Base-by-base conservation (phyloP, 177 flowering plant genomes). In the Vitis hybrid region DNA sequence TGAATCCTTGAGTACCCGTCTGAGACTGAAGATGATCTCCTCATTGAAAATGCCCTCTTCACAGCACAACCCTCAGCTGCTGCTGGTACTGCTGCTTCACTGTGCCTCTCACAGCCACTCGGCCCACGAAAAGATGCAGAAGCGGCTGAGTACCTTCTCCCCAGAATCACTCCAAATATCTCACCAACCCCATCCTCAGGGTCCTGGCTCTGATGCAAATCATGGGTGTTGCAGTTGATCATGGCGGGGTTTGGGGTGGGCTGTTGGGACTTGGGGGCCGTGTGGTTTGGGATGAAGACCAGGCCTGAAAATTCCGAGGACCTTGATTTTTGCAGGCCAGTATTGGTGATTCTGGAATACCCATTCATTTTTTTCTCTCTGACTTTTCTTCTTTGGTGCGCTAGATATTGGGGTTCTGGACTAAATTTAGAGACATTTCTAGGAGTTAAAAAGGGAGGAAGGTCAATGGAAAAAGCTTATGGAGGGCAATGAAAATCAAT, bases 281-380 rank as follows among this genome's bases (percentile, higher is more conserved):
- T 62, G 52, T 17, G 73, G 32, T 30, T 15, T 70, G 14, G 46
- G 11, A n/a, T 18, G 19, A 64, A 50, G 17, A 65, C 32, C 2
- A 49, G 56, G 60, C 64, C 70, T 9, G 51, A 52, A 52, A 64
- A 72, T 12, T 72, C 75, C 6, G 66, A 13, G 17, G 75, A 72
- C 32, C 60, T 72, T 52, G 75, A 59, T 59, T 65, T 58, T 15
- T 30, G 21, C 7, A 63, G 4, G 64, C 49, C 51, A 11, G 60
- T 4, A 15, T 59, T 49, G 21, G 12, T 52, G n/a, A 58, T 66
- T 52, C 65, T 65, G 18, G 68, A 56, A 27, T 71, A 72, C 59
- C 64, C 69, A 30, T 59, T 66, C 70, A 66, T 72, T 52, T 65
- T 71, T 6, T 40, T 35, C 7, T 6, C 40, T 35, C 46, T 35